Base-by-base conservation (phyloP, 495 filamentous ascomycete species). In the Penicillium canescens region DNA sequence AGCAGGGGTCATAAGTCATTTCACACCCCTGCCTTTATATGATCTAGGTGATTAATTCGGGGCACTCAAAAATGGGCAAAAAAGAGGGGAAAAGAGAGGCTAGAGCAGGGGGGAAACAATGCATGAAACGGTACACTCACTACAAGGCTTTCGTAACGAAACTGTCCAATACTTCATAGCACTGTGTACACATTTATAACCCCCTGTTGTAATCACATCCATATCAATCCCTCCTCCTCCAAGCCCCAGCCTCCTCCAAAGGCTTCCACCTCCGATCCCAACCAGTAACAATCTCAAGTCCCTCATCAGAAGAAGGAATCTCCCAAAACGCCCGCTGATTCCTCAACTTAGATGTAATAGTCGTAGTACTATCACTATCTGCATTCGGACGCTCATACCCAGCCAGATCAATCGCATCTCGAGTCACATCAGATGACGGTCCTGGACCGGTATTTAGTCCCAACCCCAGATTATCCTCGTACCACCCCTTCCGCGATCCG, bases 381-480 rank as follows among this genome's bases (percentile, higher is more conserved):
- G 54, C 55, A 31, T 71, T 59, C 2, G 75, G 73, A 3, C 75
- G 65, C 46, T 77, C 75, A 54, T 77, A 78, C 0, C 73, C 73
- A 3, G 72, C 71, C 26, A 78, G 41, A 18, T 66, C 67, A 10
- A 75, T 40, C 2, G 62, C 43, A n/a, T 50, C 24, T 5, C 59
- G 49, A 3, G 42, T 21, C 7, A 8, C n/a, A 2, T 33, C 31
- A 14, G 53, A 14, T 42, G 46, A 8, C 3, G 3, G 2, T n/a
- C 6, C 36, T 11, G 35, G 14, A 18, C 31, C 31, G 18, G 26
- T 50, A 23, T 62, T 46, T 1, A 63, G 10, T 7, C 63, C 58
- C 21, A 72, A 40, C 26, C 53, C 55, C 4, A 78, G 57, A 41
- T 65, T 59, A n/a, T 60, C 50, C 7, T 67, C 46, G 50, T 71